Percentiles rank a stretch among this genome's conserved stretches.
phyloP scores from a whole-genome alignment of 306 rosid species.

The Leucaena leucocephala region DNA sequence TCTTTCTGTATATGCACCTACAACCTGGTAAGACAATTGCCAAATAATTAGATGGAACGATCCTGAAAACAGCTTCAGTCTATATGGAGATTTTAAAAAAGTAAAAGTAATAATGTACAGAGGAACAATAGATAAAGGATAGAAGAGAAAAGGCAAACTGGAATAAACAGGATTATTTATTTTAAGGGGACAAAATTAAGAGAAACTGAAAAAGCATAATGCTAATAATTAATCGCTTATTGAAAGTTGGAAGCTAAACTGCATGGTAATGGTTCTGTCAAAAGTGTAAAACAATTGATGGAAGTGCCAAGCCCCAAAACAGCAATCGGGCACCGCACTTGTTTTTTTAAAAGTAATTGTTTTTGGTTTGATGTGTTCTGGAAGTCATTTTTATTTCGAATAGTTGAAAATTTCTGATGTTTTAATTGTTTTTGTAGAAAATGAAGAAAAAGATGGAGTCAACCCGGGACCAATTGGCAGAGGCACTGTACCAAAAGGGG shows the following conservation, averaged over 20 bases:
- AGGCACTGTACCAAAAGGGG: constrained; percentile 91
- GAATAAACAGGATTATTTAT: not conserved
- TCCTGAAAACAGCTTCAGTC: too few relatives aligned
- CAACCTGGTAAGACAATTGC: not conserved
- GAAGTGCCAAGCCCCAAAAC: not conserved
- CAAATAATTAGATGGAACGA: too few relatives aligned
- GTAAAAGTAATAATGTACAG: not conserved
- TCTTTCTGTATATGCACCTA: not conserved
- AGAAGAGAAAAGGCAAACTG: not conserved
- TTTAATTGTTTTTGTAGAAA: constrained; percentile 48
- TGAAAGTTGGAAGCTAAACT: not conserved
- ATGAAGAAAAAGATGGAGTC: constrained; percentile 83
- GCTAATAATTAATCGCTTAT: not conserved
- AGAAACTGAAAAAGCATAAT: not conserved
- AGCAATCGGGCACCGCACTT: not conserved
- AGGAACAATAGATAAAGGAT: not conserved
- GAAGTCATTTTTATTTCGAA: not conserved
- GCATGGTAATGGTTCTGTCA: not conserved
- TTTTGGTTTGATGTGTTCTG: not conserved
- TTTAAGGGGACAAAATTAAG: not conserved
- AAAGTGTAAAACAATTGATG: not conserved
- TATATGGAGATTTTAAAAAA: too few relatives aligned
- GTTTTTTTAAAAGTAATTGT: not conserved
- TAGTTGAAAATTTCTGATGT: constrained; percentile 27
- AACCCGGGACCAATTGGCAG: constrained; percentile 86